Conservation (phyloP, 2,329 filamentous ascomycete species). For the Trichoderma aggressivum region DNA sequence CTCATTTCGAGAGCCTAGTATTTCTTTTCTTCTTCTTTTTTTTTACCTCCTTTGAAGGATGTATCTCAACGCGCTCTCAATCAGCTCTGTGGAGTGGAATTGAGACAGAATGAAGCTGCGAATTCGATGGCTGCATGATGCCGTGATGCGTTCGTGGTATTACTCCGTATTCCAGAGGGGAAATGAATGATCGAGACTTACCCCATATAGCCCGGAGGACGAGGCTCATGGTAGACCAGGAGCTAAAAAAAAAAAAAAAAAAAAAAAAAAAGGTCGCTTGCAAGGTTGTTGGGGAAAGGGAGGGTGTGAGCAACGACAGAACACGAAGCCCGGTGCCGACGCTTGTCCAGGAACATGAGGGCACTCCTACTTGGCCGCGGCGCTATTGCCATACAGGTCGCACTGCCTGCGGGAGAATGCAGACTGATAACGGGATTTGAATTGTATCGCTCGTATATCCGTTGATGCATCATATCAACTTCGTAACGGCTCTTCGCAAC, state of each 20-base stretch:
- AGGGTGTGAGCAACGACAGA: conserved; percentile 4
- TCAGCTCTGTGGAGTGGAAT: not conserved
- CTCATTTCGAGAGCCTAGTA: not conserved
- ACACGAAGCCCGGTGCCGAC: conserved; percentile 5
- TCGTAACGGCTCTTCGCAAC: not conserved
- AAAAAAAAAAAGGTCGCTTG: conserved; percentile 5
- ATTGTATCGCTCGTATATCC: not conserved
- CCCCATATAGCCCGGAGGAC: not conserved
- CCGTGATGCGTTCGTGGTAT: not conserved
- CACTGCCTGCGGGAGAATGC: not conserved
- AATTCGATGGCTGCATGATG: not conserved
- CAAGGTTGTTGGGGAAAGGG: not conserved
- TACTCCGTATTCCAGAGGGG: not conserved
- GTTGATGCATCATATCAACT: not conserved
- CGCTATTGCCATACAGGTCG: not conserved
- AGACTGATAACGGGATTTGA: not conserved
- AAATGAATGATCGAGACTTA: not conserved
- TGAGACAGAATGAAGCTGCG: not conserved
- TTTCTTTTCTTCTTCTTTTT: not conserved
- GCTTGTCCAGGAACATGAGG: conserved; percentile 13
- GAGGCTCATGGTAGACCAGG: not conserved
- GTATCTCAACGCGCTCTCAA: not conserved
- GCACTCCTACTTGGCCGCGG: not conserved
- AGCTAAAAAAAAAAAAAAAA: too few species aligned
- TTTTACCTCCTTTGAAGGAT: not conserved